A percentile compares a stretch with the other conserved stretches of the same genome.
phyloP scores from a whole-genome alignment of 1,139 yeast genomes.

The Magnusiomyces clavatus region DNA sequence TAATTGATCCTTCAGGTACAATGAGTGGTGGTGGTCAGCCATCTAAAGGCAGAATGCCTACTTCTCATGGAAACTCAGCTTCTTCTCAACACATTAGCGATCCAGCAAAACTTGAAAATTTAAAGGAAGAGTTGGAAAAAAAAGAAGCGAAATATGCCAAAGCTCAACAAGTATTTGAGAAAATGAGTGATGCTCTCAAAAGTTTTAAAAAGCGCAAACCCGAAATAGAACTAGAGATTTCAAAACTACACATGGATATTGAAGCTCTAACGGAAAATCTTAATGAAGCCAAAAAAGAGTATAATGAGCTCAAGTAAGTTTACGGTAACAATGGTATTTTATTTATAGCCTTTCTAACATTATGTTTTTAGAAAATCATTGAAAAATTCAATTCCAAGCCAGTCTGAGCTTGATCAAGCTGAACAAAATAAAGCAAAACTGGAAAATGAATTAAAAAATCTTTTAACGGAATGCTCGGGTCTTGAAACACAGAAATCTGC shows the following conservation, averaged over 20 bases:
- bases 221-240: constrained; percentile 54
- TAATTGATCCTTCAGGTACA: constrained; percentile 93
- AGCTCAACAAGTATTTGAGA: constrained; percentile 46
- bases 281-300: constrained; percentile 35
- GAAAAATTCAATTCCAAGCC: constrained; percentile 18
- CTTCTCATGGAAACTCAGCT: neutral
- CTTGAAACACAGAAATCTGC: constrained; percentile 51
- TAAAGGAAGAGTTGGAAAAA: constrained; percentile 46
- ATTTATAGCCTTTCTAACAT: neutral
- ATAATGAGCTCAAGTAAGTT: constrained; percentile 21
- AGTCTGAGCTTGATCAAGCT: constrained; percentile 33
- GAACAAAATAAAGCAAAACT: constrained; percentile 34
- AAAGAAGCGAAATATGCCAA: constrained; percentile 50
- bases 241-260: constrained; percentile 58
- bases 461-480: constrained; percentile 50
- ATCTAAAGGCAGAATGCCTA: constrained; percentile 60
- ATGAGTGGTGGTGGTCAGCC: constrained; percentile 93
- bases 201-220: constrained; percentile 61
- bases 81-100: too few relatives aligned
- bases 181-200: constrained; percentile 53
- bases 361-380: constrained; percentile 9
- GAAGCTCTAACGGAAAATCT: constrained; percentile 47
- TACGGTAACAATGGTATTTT: neutral
- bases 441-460: constrained; percentile 35
- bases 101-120: constrained; percentile 49